Conservation (phyloP, 148 eudicot species). For the Chenopodium suecicum region DNA sequence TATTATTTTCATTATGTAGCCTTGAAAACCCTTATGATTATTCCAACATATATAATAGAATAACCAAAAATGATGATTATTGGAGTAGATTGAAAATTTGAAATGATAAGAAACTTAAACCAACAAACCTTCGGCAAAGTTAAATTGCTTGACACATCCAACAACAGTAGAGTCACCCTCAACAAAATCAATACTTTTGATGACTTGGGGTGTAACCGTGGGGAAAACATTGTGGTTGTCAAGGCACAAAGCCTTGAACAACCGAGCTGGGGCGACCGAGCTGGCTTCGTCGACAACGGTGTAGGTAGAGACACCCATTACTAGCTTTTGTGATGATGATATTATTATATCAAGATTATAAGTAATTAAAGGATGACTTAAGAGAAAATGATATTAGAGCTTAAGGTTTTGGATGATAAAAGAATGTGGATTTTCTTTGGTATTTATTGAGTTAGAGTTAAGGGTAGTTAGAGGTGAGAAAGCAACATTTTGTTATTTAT, state of each 20-base stretch:
- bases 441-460: background rate
- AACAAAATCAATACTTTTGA: constrained; percentile 16
- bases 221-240: constrained; percentile 20
- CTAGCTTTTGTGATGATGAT: background rate
- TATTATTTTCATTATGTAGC: too few relatives aligned
- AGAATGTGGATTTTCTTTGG: background rate
- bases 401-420: background rate
- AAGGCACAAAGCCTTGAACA: constrained; percentile 27
- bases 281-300: constrained; percentile 13
- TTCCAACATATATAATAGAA: too few relatives aligned
- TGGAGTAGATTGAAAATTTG: too few relatives aligned
- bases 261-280: constrained; percentile 13
- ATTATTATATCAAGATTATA: background rate
- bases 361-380: background rate
- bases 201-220: constrained; percentile 3
- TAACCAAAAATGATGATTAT: too few relatives aligned
- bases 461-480: background rate
- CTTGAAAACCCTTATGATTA: too few relatives aligned
- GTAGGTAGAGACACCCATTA: constrained; percentile 19
- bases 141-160: constrained; percentile 23
- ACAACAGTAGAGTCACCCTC: constrained; percentile 13
- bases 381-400: background rate
- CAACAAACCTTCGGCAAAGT: constrained; percentile 18
- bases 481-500: background rate
- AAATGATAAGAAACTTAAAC: background rate